A percentile compares a stretch with the other conserved stretches of the same genome.
phyloP scores from a whole-genome alignment of 768 basidiomycete species.

The Clavulina sp. region DNA sequence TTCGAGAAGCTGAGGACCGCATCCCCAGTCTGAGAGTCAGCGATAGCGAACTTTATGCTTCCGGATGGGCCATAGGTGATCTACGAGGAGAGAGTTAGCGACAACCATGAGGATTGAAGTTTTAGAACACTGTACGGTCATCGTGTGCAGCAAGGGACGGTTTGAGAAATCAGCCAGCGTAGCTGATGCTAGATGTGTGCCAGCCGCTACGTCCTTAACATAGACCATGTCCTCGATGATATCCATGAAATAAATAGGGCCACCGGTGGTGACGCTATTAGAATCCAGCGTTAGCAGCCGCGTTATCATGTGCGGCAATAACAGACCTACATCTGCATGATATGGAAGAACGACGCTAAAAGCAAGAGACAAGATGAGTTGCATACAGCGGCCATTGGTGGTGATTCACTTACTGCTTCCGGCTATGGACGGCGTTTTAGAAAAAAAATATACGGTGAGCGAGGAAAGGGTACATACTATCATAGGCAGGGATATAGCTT shows the following conservation, averaged over 20 bases:
- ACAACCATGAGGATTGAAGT: too few species aligned
- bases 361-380: too few species aligned
- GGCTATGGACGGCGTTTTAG: background rate
- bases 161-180: background rate
- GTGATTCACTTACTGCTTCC: too few species aligned
- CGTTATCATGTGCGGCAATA: background rate
- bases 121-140: too few species aligned
- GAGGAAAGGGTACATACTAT: background rate
- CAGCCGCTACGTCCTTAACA: background rate
- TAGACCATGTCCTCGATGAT: background rate
- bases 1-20: background rate
- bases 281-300: background rate
- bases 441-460: background rate
- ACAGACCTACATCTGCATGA: slow-evolving; percentile 5
- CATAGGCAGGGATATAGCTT: background rate
- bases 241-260: background rate
- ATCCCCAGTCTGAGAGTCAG: background rate
- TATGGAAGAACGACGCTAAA: slow-evolving; percentile 7
- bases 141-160: background rate
- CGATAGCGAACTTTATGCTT: background rate
- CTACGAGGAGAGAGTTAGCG: too few species aligned
- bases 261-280: background rate
- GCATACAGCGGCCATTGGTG: too few species aligned
- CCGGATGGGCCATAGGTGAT: background rate
- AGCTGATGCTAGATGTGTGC: background rate